A percentile compares a stretch with the other conserved stretches of the same genome.
phyloP scores from a whole-genome alignment of 75 land plant species.

The Sequoia sempervirens region DNA sequence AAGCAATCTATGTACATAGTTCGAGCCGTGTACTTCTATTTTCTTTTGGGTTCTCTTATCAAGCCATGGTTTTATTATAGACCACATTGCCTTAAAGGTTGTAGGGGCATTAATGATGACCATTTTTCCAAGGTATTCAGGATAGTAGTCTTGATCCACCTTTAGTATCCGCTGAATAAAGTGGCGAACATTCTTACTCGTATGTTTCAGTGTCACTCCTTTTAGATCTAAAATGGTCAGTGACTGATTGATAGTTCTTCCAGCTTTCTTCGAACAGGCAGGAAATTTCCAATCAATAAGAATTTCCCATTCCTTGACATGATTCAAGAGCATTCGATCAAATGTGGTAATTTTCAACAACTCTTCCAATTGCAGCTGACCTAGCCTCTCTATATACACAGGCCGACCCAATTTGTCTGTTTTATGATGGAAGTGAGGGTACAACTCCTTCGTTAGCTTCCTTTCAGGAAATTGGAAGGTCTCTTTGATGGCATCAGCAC shows the following conservation, averaged over 20 bases:
- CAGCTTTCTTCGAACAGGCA: slow-evolving; percentile 39
- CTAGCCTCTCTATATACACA: too few relatives aligned
- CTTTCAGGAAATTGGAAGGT: too few relatives aligned
- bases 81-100: slow-evolving; percentile 43
- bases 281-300: slow-evolving; percentile 31
- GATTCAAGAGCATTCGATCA: too few relatives aligned
- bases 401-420: too few relatives aligned
- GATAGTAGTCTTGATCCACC: slow-evolving; percentile 36
- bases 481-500: slow-evolving; percentile 37
- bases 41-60: slow-evolving; percentile 42
- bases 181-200: too few relatives aligned
- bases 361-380: slow-evolving; percentile 16
- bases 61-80: slow-evolving; percentile 41
- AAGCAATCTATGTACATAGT: slow-evolving; percentile 23
- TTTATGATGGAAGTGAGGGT: too few relatives aligned
- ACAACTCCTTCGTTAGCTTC: too few relatives aligned
- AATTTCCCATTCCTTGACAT: slow-evolving; percentile 38
- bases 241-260: slow-evolving; percentile 18
- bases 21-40: slow-evolving; percentile 35
- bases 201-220: too few relatives aligned
- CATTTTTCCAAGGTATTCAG: slow-evolving; percentile 38
- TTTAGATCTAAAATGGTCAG: slow-evolving; percentile 38
- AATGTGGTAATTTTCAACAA: slow-evolving; percentile 24
- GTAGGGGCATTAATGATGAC: slow-evolving; percentile 35
- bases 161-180: too few relatives aligned